Percentiles rank a stretch among this genome's conserved stretches.
Conservation (phyloP, 306 rosid genomes). For the Dalbergia oliveri region DNA sequence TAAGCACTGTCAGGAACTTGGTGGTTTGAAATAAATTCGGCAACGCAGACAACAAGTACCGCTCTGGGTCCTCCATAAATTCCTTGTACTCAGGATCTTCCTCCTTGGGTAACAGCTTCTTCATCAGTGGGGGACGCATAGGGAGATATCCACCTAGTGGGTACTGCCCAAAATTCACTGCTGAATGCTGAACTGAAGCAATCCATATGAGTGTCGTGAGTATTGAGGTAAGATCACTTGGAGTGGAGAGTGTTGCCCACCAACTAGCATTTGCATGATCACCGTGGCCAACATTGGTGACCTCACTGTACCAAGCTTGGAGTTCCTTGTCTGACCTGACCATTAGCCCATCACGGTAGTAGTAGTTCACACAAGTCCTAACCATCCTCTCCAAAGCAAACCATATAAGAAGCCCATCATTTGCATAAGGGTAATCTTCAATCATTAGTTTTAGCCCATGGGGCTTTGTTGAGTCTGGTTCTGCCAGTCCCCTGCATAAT, state of each 20-base stretch:
- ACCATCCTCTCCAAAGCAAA: conserved; percentile 74
- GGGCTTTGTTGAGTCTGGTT: conserved; percentile 71
- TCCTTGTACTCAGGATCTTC: conserved; percentile 39
- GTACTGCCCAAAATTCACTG: conserved; percentile 56
- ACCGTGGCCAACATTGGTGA: conserved; percentile 70
- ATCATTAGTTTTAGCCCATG: conserved; percentile 73
- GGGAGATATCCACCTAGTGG: conserved; percentile 75
- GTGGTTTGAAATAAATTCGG: conserved; percentile 49
- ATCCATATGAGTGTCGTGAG: conserved; percentile 53
- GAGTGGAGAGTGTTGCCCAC: conserved; percentile 67
- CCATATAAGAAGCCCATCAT: conserved; percentile 83
- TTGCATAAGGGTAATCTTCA: conserved; percentile 86
- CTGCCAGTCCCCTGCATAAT: conserved; percentile 72
- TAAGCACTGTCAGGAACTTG: conserved; percentile 46
- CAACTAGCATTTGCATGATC: conserved; percentile 69
- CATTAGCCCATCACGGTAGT: conserved; percentile 54
- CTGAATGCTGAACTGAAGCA: conserved; percentile 51
- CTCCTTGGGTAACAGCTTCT: conserved; percentile 68
- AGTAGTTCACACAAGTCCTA: conserved; percentile 65
- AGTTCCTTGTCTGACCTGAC: conserved; percentile 58
- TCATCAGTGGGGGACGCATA: conserved; percentile 76
- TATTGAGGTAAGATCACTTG: conserved; percentile 37
- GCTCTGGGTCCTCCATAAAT: conserved; percentile 43
- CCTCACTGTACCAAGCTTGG: conserved; percentile 77
- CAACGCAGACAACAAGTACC: conserved; percentile 36